Percentiles rank a stretch among this genome's conserved stretches.
Conservation (phyloP, 306 rosid species). For the Ormosia semicastrata region DNA sequence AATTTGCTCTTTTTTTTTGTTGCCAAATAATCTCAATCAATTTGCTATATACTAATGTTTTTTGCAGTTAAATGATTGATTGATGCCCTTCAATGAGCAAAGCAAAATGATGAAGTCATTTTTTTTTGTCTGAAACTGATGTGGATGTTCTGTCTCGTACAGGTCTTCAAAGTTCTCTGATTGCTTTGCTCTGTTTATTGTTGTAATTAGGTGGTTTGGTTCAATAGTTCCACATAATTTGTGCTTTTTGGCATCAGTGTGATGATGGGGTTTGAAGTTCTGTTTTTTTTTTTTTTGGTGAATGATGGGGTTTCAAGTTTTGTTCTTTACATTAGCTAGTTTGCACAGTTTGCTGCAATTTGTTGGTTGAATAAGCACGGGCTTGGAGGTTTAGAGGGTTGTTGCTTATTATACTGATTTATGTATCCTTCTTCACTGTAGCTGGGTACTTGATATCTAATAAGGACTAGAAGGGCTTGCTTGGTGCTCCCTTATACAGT, state of each 20-base stretch:
- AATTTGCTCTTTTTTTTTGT: background rate
- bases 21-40: constrained; percentile 15
- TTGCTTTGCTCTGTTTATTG: constrained; percentile 26
- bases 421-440: background rate
- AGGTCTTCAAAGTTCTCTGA: constrained; percentile 59
- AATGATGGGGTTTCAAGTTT: background rate
- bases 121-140: constrained; percentile 34
- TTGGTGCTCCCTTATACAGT: too few relatives aligned
- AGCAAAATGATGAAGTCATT: constrained; percentile 43
- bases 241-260: background rate
- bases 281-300: too few relatives aligned
- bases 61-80: background rate
- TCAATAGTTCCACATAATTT: background rate
- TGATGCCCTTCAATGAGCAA: background rate
- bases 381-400: background rate
- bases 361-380: background rate
- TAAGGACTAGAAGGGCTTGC: background rate
- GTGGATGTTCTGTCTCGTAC: constrained; percentile 20
- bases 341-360: background rate
- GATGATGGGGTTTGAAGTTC: background rate
- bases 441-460: background rate
- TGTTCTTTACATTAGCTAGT: background rate
- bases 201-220: background rate
- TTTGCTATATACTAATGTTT: background rate
- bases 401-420: background rate